Base-by-base conservation (phyloP, 208 protist species). In the Wallacemonas sp. region DNA sequence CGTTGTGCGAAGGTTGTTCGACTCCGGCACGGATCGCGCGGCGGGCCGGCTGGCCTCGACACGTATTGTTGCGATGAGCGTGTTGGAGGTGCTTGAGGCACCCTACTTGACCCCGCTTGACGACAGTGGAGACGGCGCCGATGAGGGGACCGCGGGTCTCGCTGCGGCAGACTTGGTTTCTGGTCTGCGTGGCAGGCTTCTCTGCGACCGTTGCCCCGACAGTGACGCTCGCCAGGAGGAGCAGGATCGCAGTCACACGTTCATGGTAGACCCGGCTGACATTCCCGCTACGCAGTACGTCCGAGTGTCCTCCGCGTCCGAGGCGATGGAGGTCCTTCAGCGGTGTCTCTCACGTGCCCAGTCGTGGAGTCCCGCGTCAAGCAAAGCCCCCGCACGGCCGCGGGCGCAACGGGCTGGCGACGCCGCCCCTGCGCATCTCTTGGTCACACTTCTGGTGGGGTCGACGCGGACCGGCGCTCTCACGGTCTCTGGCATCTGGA, bases 231-330 rank as follows among this genome's bases (percentile, higher is more conserved):
- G n/a, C n/a, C n/a, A n/a, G n/a, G n/a, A n/a, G n/a, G n/a, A n/a
- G n/a, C n/a, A n/a, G n/a, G n/a, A n/a, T n/a, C n/a, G 13, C 19
- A 2, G 19, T 21, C 48, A 52, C 2, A 33, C 26, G 8, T 82
- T 82, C 59, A 78, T 82, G 76, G 62, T 60, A 13, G 71, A 75
- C 46, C 59, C 58, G 36, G 60, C 71, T 1, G 76, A 82, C 33
- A 77, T 82, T 52, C 76, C 76, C 1, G 76, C 76, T 39, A 44
- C 68, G 21, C 71, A 63, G 37, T 82, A 82, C 52, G 67, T 82
- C 22, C 54, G 41, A 1, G 68, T 62, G 41, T 29, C 27, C 12
- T 60, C 29, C 22, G 34, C 32, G 8, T 3, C 38, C 19, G 71
- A 82, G 59, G 60, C 62, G 34, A 29, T 66, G 10, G 34, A 37